Evolutionary conservation across 2,329 filamentous ascomycete species (phyloP), one percentile per base, ranked within the genome.

Genomic region (Zalaria obscura): DNA sequence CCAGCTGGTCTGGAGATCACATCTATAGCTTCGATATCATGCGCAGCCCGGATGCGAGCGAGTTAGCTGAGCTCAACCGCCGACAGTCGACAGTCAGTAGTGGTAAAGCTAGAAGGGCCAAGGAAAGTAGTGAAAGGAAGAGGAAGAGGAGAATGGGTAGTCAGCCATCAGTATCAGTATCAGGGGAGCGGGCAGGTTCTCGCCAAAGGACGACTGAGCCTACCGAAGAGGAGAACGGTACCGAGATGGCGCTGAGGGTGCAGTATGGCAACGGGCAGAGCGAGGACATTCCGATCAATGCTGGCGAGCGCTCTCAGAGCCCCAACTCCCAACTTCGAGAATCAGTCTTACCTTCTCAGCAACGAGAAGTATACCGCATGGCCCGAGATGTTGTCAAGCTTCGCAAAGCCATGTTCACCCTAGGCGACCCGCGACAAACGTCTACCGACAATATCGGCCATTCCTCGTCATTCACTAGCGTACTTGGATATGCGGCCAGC

Each of bases 1-100:
- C 75, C 25, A 80, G 76, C 50, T 82, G 78, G 78, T 80, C 75
- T 18, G 75, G 74, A 25, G 76, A 80, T 46, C 68, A 75, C 47
- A 76, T 81, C 39, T 58, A 58, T 58, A 73, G 72, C 49, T 82
- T 82, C 51, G 76, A 82, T 51, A 65, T 82, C 10, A 59, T 77
- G 35, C 67, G 69, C 38, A 73, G 69, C 48, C 69, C 73, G 2
- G 74, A 78, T 59, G 70, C 68, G 5, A 58, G 61, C 43, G 70
- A 75, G 25, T 50, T 54, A 10, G 6, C 40, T 8, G 25, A 41
- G 9, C 10, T 18, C 7, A 38, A 27, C n/a, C 31, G 25, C 18
- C 18, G 18, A 18, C 18, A 18, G 18, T 25, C 10, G 8, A 7
- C 36, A 8, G 8, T 38, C 11, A 5, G 10, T 27, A 10, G 25